Evolutionary conservation across 371 early-diverging fungal species (phyloP), one percentile per base, ranked within the genome.

Genomic region (Syncephalastrum racemosum): DNA sequence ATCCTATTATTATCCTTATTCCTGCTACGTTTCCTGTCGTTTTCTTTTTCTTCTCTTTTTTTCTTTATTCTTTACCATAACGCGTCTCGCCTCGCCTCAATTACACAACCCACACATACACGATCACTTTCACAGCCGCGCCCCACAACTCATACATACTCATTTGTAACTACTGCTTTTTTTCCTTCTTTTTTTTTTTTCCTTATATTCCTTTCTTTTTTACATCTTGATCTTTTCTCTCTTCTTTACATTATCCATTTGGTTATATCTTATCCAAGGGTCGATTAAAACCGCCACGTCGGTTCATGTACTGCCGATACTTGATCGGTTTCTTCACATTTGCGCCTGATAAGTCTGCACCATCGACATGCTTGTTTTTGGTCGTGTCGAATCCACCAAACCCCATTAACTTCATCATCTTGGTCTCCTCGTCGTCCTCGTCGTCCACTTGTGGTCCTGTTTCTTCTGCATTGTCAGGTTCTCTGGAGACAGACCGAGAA

Each of bases 281-380:
- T 58, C 74, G 70, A 56, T 96, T 96, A 68, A 94, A 94, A n/a
- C 95, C 95, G 40, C 95, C 91, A 44, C 89, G 81, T 43, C 96
- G 79, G 68, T 96, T 96, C 97, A 96, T 96, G 71, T 94, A 96
- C 70, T 96, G 97, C 14, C 95, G 83, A 69, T 93, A 94, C 55
- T 87, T 87, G 25, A 95, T 79, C 54, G 86, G 82, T 58, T 90
- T 89, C 54, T 82, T 84, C 45, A 92, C 80, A 54, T 84, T 84
- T 3, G 85, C 87, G 3, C 73, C 86, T n/a, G 87, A 82, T 4
- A 80, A 73, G 63, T 87, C 83, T 31, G 83, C 77, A 20, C 88
- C 90, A 3, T 81, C 62, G 1, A 91, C 90, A 25, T 86, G 77
- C 43, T 87, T 84, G 51, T 84, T 80, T 76, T 95, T 94, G 31